Evolutionary conservation across 1,284 basidiomycete genomes (phyloP).

Genomic region (Fistulina hepatica): DNA sequence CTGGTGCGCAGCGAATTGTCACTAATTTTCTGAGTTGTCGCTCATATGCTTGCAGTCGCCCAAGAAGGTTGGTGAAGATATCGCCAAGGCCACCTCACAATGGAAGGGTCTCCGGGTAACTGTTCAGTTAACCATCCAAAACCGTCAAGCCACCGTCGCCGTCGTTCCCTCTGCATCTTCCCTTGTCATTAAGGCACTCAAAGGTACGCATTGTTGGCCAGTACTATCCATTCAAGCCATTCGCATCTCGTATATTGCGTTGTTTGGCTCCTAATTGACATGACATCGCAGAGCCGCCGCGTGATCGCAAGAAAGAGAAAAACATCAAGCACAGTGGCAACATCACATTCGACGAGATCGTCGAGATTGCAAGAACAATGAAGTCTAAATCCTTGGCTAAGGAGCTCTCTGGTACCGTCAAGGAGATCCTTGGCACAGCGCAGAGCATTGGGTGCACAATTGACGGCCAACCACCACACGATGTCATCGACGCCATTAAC

Average conservation of each 20-base stretch:
- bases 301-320: slow-evolving; percentile 99
- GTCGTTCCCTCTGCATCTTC: slow-evolving; percentile 98
- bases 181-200: slow-evolving; percentile 96
- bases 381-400: slow-evolving; percentile 92
- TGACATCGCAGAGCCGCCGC: slow-evolving; percentile 76
- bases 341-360: slow-evolving; percentile 89
- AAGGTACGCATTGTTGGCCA: slow-evolving; percentile 51
- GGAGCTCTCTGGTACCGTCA: slow-evolving; percentile 80
- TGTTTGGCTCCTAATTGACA: not conserved
- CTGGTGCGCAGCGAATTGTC: slow-evolving; percentile 53
- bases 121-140: slow-evolving; percentile 98
- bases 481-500: slow-evolving; percentile 94
- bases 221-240: no score
- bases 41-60: slow-evolving; percentile 62
- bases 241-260: not conserved
- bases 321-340: slow-evolving; percentile 99
- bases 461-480: slow-evolving; percentile 89
- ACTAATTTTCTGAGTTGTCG: slow-evolving; percentile 6
- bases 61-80: slow-evolving; percentile 99
- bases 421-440: slow-evolving; percentile 91
- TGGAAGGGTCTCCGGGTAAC: slow-evolving; percentile 99
- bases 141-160: slow-evolving; percentile 95
- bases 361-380: slow-evolving; percentile 96
- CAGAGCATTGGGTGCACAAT: slow-evolving; percentile 96
- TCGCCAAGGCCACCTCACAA: slow-evolving; percentile 95